A percentile compares a stretch with the other conserved stretches of the same genome.
Conservation (phyloP, 805 yeast species). For the Wickerhamiella shivajii region DNA sequence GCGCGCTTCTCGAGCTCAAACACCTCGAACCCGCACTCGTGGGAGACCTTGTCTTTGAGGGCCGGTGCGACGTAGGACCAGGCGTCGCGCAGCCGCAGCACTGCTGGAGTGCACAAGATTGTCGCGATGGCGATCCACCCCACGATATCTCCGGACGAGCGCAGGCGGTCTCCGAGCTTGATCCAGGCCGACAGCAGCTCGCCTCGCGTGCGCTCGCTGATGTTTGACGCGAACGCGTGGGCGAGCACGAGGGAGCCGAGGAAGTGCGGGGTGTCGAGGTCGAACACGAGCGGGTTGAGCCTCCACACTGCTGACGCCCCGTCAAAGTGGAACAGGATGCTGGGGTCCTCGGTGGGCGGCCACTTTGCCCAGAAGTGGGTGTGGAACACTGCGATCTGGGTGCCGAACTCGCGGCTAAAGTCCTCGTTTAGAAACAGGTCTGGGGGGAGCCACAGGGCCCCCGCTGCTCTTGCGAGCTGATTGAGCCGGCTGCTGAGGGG, state of each 20-base stretch:
- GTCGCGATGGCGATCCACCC: constrained; percentile 88
- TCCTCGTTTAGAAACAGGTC: constrained; percentile 40
- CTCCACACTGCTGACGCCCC: constrained; percentile 22
- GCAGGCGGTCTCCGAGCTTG: constrained; percentile 61
- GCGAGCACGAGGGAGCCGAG: constrained; percentile 53
- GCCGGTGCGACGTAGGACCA: constrained; percentile 61
- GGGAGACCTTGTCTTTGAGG: constrained; percentile 43
- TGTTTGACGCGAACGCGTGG: constrained; percentile 43
- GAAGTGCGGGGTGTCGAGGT: constrained; percentile 59
- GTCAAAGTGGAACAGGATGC: constrained; percentile 44
- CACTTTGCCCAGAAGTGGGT: constrained; percentile 48
- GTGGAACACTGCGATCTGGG: constrained; percentile 53
- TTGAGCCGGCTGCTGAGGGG: constrained; percentile 3
- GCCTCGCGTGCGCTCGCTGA: constrained; percentile 35
- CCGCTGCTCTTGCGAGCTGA: constrained; percentile 6
- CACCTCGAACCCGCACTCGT: constrained; percentile 87
- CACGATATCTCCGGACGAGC: constrained; percentile 78
- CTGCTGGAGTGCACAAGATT: constrained; percentile 65
- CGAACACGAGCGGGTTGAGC: constrained; percentile 57
- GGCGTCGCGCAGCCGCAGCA: constrained; percentile 53
- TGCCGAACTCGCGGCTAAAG: constrained; percentile 44
- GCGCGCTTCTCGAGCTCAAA: constrained; percentile 72
- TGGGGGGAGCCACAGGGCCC: constrained; percentile 20
- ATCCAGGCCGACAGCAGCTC: constrained; percentile 68
- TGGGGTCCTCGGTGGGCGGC: constrained; percentile 70